phyloP scores from a whole-genome alignment of 1,139 yeast species.

The Debaryomyces subglobosus region DNA sequence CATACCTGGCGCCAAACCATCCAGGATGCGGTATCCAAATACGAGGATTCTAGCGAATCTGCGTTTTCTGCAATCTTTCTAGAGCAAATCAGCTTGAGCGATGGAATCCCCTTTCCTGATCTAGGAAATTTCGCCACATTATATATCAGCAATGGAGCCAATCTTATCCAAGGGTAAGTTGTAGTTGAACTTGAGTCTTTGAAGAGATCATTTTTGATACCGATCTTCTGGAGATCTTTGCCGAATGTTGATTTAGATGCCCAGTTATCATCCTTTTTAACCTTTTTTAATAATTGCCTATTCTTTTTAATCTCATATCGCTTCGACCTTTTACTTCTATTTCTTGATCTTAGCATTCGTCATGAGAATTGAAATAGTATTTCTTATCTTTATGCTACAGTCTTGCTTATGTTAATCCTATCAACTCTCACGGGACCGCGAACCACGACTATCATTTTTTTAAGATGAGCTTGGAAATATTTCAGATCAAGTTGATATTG shows the following conservation, averaged over 20 bases:
- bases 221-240: conserved; percentile 2
- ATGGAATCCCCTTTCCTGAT: conserved; percentile 3
- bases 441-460: conserved; percentile 6
- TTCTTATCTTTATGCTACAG: not conserved
- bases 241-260: not conserved
- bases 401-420: not conserved
- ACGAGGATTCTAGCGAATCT: conserved; percentile 21
- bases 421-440: conserved; percentile 3
- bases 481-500: not conserved
- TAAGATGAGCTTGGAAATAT: conserved; percentile 9
- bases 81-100: conserved; percentile 32
- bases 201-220: conserved; percentile 14
- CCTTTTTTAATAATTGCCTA: not conserved
- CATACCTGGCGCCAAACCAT: conserved; percentile 37
- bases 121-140: not conserved
- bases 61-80: conserved; percentile 31
- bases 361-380: not conserved
- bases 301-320: not conserved
- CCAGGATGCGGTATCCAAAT: conserved; percentile 32
- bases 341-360: conserved; percentile 3
- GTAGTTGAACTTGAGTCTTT: conserved; percentile 19
- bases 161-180: conserved; percentile 24
- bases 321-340: not conserved
- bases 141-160: conserved; percentile 12
- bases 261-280: not conserved